phyloP scores from a whole-genome alignment of 306 rosid genomes.

The Quercus aquifolioides region DNA sequence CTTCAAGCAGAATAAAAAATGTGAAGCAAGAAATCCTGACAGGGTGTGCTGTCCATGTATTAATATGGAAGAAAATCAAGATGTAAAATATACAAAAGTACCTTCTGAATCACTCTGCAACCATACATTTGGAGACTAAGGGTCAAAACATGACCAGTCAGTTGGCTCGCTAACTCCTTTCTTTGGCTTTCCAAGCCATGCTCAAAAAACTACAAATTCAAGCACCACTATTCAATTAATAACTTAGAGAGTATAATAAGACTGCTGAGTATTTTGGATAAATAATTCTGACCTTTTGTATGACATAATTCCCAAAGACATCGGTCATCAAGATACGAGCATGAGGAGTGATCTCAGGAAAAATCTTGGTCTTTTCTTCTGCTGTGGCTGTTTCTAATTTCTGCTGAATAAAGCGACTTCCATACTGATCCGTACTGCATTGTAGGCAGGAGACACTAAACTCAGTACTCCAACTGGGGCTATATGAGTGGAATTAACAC shows the following conservation, averaged over 20 bases:
- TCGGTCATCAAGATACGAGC: conserved; percentile 92
- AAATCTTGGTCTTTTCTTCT: conserved; percentile 75
- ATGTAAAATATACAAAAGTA: conserved; percentile 28
- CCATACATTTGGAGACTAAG: conserved; percentile 99
- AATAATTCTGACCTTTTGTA: conserved; percentile 67
- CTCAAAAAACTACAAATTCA: conserved; percentile 79
- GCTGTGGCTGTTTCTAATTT: conserved; percentile 76
- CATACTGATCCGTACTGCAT: conserved; percentile 96
- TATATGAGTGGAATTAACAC: conserved; percentile 17
- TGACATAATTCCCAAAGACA: conserved; percentile 96
- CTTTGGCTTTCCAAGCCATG: conserved; percentile 86
- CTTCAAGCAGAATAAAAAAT: conserved; percentile 15
- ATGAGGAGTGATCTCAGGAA: conserved; percentile 85
- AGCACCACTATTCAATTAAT: conserved; percentile 20
- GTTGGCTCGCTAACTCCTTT: conserved; percentile 75
- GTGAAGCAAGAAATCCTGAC: neutral
- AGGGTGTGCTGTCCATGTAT: neutral
- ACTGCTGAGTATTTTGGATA: conserved; percentile 17
- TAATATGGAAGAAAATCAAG: conserved; percentile 12
- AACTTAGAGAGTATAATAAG: conserved; percentile 6
- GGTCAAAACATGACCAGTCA: conserved; percentile 82
- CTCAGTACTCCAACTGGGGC: conserved; percentile 23
- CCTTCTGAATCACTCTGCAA: conserved; percentile 99
- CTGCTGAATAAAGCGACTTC: conserved; percentile 99
- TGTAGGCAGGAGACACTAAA: conserved; percentile 16